Percentiles rank a stretch among this genome's conserved stretches.
phyloP scores from a whole-genome alignment of 176 grass and related monocot genomes.

The Tuctoria greenei region DNA sequence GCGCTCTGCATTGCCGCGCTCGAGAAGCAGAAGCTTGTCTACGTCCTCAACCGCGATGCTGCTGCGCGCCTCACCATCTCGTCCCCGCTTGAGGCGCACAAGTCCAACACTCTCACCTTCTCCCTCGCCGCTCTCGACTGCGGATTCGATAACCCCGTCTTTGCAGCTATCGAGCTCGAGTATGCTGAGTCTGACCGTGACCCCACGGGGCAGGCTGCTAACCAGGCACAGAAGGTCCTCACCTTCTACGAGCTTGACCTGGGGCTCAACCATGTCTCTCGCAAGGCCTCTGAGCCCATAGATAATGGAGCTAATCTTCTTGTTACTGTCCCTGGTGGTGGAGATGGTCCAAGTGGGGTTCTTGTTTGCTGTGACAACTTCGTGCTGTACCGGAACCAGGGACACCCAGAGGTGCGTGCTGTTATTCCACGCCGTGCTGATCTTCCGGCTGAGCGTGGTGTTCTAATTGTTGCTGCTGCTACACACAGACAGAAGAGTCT shows the following conservation, averaged over 20 bases:
- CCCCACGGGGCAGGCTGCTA: conserved; percentile 71
- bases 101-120: conserved; percentile 87
- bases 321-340: conserved; percentile 84
- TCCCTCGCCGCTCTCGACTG: conserved; percentile 78
- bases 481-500: conserved; percentile 86
- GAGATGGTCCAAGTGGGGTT: conserved; percentile 77
- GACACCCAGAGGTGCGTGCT: conserved; percentile 85
- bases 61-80: conserved; percentile 88
- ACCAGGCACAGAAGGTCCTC: conserved; percentile 89
- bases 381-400: conserved; percentile 93
- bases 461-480: conserved; percentile 90
- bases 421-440: conserved; percentile 91
- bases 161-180: conserved; percentile 88
- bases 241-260: conserved; percentile 99
- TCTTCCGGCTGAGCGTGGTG: conserved; percentile 86
- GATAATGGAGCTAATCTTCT: conserved; percentile 93
- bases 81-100: conserved; percentile 91
- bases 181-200: conserved; percentile 86
- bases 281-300: conserved; percentile 85
- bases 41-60: conserved; percentile 86
- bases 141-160: conserved; percentile 89
- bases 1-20: conserved; percentile 83
- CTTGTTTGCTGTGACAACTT: conserved; percentile 96
- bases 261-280: conserved; percentile 90
- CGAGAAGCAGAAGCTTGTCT: conserved; percentile 98